A percentile compares a stretch with the other conserved stretches of the same genome.
phyloP scores from a whole-genome alignment of 768 basidiomycete species.

The Mycena vulgaris region DNA sequence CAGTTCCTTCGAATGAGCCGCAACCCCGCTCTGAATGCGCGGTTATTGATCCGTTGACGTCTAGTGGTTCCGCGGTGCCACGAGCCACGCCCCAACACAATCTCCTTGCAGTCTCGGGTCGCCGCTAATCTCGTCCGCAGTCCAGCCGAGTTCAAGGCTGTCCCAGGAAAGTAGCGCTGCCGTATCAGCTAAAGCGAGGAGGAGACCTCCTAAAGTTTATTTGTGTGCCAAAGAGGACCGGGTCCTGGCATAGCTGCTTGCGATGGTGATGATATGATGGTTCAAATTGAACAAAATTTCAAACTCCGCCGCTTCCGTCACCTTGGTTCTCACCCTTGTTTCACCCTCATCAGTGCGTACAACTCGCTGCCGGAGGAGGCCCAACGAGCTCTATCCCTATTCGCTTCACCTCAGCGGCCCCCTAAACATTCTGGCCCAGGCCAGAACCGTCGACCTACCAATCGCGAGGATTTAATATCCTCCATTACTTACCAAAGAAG shows the following conservation, averaged over 20 bases:
- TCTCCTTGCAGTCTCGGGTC: background rate
- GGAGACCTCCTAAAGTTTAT: background rate
- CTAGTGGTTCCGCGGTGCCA: background rate
- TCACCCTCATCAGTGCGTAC: background rate
- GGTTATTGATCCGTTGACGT: conserved; percentile 16
- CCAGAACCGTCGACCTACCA: background rate
- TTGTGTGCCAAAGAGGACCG: no score
- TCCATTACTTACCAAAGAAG: conserved; percentile 15
- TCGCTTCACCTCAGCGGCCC: background rate
- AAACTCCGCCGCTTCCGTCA: background rate
- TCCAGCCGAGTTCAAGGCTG: background rate
- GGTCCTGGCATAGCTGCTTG: no score
- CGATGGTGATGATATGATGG: conserved; percentile 1
- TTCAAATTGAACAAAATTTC: conserved; percentile 15
- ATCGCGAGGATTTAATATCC: conserved; percentile 21
- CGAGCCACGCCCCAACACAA: background rate
- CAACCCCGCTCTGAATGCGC: conserved; percentile 19
- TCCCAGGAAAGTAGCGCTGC: background rate
- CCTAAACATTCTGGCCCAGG: no score
- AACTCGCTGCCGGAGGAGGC: background rate
- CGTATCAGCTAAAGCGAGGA: conserved; percentile 7
- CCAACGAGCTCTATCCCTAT: background rate
- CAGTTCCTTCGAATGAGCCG: background rate
- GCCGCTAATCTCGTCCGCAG: conserved; percentile 12
- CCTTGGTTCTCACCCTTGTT: no score